Evolutionary conservation across 805 yeast genomes (phyloP), one percentile per base, ranked within the genome.

Genomic region (Lipomyces yamadae): DNA sequence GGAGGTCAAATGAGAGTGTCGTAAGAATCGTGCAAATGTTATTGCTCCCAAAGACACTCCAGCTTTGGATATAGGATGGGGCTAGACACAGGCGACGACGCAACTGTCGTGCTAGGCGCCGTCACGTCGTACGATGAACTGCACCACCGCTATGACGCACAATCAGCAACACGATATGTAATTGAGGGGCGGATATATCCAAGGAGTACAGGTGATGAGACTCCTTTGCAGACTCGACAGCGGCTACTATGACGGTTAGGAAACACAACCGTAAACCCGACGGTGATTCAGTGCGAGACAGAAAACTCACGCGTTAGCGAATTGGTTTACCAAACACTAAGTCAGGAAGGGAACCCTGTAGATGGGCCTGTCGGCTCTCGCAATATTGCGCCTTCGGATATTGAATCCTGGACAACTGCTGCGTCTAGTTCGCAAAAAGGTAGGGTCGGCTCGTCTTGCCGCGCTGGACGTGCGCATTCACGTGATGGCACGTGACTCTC

Each of bases 381-480:
- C 48, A 13, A 42, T 42, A 18, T 42, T 42, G 48, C 15, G 2
- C 6, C 48, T 15, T 24, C 15, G 48, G 24, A 10, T 24, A 15
- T 42, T 42, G 48, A n/a, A 42, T 42, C 18, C 4, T 15, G 6
- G 18, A 7, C n/a, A 3, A 24, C 48, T 42, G 18, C 18, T 3
- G 48, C 15, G 24, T 11, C 18, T 18, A 39, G 1, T 52, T 48
- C 53, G 32, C 34, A 4, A 18, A 50, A 24, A 13, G 35, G 18
- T 18, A 33, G 32, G 6, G n/a, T 24, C 60, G 15, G 24, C 15
- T 18, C 54, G 50, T 13, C 57, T 34, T 39, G 37, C 59, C 66
- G 60, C 66, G 66, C 58, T 37, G 18, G 33, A 29, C 11, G 54
- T 53, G 59, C 66, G 66, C 30, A 4, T 35, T 52, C 66, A 63